Evolutionary conservation across 1,284 basidiomycete genomes (phyloP), one percentile per base, ranked within the genome.

Genomic region (Xerocomus amazonicus): DNA sequence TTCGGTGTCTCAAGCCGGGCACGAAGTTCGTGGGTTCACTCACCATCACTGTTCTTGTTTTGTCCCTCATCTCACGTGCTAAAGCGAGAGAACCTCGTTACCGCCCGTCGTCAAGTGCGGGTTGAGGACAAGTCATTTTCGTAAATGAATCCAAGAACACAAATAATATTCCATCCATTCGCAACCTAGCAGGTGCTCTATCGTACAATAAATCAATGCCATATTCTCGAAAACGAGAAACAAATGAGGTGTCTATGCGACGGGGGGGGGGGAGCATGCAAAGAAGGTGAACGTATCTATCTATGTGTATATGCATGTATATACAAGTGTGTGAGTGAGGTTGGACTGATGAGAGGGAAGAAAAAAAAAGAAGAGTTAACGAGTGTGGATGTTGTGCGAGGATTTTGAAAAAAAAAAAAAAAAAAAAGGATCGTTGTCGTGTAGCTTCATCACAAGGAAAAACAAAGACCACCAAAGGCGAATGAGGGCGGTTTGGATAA

Each of bases 231-330:
- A 51, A 16, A 19, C 33, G 38, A 47, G 36, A 34, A 48, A 47
- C 26, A 58, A 47, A 51, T 43, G 51, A 14, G 52, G 19, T 48
- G 47, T 62, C 60, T 62, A 62, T 64, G 60, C 44, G 47, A 62
- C 3, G 19, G 14, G 23, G 53, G 51, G 56, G 19, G 19, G 14
- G 23, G 53, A 50, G 56, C 63, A 64, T 68, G 62, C 66, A 48
- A 52, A 40, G 58, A 61, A 50, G 37, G 17, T 39, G 43, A 37
- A 40, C 51, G 40, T 27, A 60, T 64, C 57, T 67, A 67, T 65
- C 66, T 69, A 69, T 67, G 65, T 59, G 66, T 68, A 66, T 68
- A 67, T 65, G 65, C 63, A 67, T 63, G 63, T 69, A 69, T 65
- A 66, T 69, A 65, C 63, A 69, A 56, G 51, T 65, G 62, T 63